Base-by-base conservation (phyloP, 2,329 filamentous ascomycete genomes). In the Diaporthe australafricana region DNA sequence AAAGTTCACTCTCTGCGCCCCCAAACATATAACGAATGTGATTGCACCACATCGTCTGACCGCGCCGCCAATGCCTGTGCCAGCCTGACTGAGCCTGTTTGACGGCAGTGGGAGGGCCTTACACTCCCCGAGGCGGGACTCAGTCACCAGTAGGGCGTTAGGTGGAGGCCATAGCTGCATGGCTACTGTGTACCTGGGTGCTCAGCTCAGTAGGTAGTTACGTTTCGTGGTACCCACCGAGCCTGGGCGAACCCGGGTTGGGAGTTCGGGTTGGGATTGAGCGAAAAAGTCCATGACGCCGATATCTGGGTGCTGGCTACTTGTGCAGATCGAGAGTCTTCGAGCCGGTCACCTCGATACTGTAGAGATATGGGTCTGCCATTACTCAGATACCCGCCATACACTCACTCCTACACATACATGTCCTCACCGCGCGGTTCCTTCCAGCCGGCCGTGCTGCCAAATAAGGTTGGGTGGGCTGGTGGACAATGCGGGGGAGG, bases 281-380 rank as follows among this genome's bases (percentile, higher is more conserved):
- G 11, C 32, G 17, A 17, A 62, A 22, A 48, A 63, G 40, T 63
- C 57, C 57, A 63, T 63, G 57, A 63, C 57, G 57, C 27, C 27
- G 27, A 63, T 16, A 62, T 25, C 32, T 62, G 20, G 11, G 16
- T 22, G n/a, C 30, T 16, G 11, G 53, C 17, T 40, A 35, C n/a
- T 11, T n/a, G 32, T 22, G 32, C 32, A 35, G 12, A 35, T 35
- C 52, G n/a, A 11, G 20, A 7, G 27, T 16, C 22, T 30, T 16
- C 14, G 50, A n/a, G n/a, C n/a, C n/a, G n/a, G n/a, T n/a, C 50
- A 53, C 50, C 52, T 32, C 52, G 17, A 14, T 20, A 8, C 16
- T 14, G 25, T 27, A 14, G 14, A 52, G 12, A 22, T 2, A 14
- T 9, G 5, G 32, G 32, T 35, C 32, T 35, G 32, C 32, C 9